These are phyloP conservation scores for Aegilops umbellulata DNA, from an alignment of 176 grass and related monocot genomes.

Conservation along the genomic window DNA sequence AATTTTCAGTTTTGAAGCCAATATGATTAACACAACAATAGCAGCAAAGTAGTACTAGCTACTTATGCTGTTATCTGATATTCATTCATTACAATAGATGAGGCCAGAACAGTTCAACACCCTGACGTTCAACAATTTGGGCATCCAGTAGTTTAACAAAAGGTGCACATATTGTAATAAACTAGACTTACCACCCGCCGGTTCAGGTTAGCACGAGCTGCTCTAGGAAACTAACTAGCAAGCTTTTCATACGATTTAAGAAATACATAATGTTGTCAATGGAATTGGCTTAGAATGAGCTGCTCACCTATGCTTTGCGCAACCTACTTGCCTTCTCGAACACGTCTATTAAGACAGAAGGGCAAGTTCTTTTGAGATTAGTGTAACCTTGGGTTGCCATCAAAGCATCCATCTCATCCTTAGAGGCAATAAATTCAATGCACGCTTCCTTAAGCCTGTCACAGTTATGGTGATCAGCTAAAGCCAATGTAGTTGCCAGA, in stretches of 20 bases:
- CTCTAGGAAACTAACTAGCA: not conserved
- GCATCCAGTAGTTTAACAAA: not conserved
- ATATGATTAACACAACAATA: not conserved
- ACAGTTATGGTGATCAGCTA: conserved; percentile 34
- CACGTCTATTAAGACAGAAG: conserved; percentile 24
- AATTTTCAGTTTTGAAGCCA: not conserved
- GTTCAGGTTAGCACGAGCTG: not conserved
- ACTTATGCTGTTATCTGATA: not conserved
- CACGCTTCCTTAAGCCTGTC: conserved; percentile 25
- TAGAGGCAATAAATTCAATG: conserved; percentile 22
- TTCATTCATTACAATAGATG: not conserved
- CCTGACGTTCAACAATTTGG: not conserved
- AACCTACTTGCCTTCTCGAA: not conserved
- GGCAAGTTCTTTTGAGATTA: conserved; percentile 31
- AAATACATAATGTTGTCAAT: not conserved
- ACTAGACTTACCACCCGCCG: not conserved
- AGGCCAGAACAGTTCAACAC: not conserved
- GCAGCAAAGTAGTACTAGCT: not conserved
- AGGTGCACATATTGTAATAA: not conserved
- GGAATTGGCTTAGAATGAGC: not conserved
- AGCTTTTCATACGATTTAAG: not conserved
- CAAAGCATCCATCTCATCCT: not conserved
- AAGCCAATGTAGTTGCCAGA: conserved; percentile 28
- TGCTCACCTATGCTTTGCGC: not conserved
- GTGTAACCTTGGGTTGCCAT: not conserved